Evolutionary conservation across 371 early-diverging fungal species (phyloP).

Genomic region (Chytridium lagenaria): DNA sequence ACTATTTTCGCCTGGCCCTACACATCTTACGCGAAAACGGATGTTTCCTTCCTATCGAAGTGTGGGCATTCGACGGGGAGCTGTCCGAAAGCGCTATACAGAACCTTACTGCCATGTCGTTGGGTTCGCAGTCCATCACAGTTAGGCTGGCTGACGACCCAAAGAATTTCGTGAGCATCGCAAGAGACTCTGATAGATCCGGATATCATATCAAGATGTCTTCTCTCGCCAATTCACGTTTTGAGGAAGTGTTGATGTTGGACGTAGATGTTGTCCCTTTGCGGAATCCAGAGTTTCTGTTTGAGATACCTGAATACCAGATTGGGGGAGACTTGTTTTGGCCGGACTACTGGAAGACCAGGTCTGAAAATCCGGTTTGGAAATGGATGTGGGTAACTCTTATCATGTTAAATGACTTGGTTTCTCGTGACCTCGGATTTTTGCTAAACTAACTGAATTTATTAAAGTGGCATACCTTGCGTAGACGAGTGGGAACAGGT

Average conservation of each 20-base stretch:
- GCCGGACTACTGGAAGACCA: slow-evolving; percentile 62
- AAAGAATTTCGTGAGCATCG: neutral
- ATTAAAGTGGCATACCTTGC: neutral
- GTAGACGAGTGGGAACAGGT: slow-evolving; percentile 12
- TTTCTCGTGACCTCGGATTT: no score
- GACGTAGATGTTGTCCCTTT: slow-evolving; percentile 62
- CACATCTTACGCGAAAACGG: neutral
- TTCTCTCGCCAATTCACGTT: slow-evolving; percentile 56
- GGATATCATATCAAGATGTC: slow-evolving; percentile 60
- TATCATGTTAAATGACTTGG: neutral
- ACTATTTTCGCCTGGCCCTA: neutral
- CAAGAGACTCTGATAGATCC: neutral
- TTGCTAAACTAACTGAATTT: no score
- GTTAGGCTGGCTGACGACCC: neutral
- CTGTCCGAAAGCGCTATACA: neutral
- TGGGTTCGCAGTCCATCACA: neutral
- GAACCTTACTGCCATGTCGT: neutral
- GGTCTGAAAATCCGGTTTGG: neutral
- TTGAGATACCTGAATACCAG: slow-evolving; percentile 52
- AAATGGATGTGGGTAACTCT: slow-evolving; percentile 3
- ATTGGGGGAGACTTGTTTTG: slow-evolving; percentile 62
- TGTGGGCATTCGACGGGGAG: neutral
- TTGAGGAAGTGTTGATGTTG: slow-evolving; percentile 57
- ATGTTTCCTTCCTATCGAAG: slow-evolving; percentile 11
- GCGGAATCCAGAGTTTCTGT: slow-evolving; percentile 55